These are phyloP conservation scores for Hibiscus mutabilis DNA, from an alignment of 345 rosid genomes.

Conservation along the genomic window DNA sequence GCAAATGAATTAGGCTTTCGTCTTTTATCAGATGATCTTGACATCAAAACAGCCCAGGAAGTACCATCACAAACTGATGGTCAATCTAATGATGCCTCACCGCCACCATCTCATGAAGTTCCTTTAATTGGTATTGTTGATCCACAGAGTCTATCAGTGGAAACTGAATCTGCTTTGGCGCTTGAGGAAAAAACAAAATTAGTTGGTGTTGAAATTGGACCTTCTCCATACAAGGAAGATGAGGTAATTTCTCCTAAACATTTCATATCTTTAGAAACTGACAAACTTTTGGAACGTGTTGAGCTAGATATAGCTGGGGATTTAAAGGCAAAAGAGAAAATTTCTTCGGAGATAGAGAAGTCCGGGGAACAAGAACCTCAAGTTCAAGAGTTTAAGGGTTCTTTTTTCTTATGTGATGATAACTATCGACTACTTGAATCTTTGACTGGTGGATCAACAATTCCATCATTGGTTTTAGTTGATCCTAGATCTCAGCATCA, in stretches of 20 bases:
- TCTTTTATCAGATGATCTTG: slow-evolving; percentile 68
- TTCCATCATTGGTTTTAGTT: slow-evolving; percentile 70
- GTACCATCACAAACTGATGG: slow-evolving; percentile 32
- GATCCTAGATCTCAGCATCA: slow-evolving; percentile 65
- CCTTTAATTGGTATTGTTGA: slow-evolving; percentile 20
- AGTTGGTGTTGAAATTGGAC: slow-evolving; percentile 23
- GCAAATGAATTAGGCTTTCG: slow-evolving; percentile 87
- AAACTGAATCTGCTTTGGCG: slow-evolving; percentile 20
- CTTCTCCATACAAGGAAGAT: slow-evolving; percentile 28
- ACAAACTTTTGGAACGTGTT: slow-evolving; percentile 21
- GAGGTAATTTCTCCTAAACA: slow-evolving; percentile 22
- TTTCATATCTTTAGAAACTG: slow-evolving; percentile 24
- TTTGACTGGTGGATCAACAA: slow-evolving; percentile 59
- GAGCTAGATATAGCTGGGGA: slow-evolving; percentile 19
- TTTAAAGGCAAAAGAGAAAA: slow-evolving; percentile 23
- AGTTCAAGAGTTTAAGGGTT: slow-evolving; percentile 41
- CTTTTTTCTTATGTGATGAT: slow-evolving; percentile 76
- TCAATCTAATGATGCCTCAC: slow-evolving; percentile 34
- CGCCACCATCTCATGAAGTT: slow-evolving; percentile 27
- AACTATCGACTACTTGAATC: slow-evolving; percentile 50
- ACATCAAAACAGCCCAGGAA: slow-evolving; percentile 37
- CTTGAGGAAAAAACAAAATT: slow-evolving; percentile 24
- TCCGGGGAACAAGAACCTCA: slow-evolving; percentile 31
- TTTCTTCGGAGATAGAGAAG: slow-evolving; percentile 22
- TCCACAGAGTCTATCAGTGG: slow-evolving; percentile 19